Evolutionary conservation across 1,284 basidiomycete genomes (phyloP).

Genomic region (Lentinus polychrous): DNA sequence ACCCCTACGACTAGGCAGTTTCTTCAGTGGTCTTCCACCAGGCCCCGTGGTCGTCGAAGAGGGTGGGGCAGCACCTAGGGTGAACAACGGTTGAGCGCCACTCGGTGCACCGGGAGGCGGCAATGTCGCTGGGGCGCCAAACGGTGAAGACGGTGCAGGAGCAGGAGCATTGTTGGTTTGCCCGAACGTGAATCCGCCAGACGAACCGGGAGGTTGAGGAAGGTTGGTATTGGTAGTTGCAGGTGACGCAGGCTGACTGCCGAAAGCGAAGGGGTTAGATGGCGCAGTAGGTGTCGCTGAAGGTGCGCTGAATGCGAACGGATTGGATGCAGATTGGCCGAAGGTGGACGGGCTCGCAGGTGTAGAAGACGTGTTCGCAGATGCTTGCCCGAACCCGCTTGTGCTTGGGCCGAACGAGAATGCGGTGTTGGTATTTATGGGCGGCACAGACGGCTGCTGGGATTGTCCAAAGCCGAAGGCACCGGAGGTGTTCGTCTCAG

Average conservation of each 20-base stretch:
- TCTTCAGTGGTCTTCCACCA: constrained; percentile 21
- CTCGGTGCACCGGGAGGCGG: constrained; percentile 12
- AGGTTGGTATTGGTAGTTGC: constrained; percentile 22
- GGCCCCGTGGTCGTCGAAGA: constrained; percentile 11
- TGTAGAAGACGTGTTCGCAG: constrained; percentile 15
- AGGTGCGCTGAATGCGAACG: constrained; percentile 16
- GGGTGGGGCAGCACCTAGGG: constrained; percentile 26
- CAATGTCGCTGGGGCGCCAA: constrained; percentile 18
- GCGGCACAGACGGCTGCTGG: constrained; percentile 1
- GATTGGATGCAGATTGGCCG: constrained; percentile 18
- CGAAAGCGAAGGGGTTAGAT: constrained; percentile 25
- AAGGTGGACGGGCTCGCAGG: constrained; percentile 25
- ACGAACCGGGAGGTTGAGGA: constrained; percentile 21
- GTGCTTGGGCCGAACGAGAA: background rate
- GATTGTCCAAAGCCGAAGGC: constrained; percentile 20
- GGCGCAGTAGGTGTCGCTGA: constrained; percentile 17
- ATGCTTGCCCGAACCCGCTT: constrained; percentile 23
- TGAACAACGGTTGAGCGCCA: constrained; percentile 21
- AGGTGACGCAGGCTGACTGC: constrained; percentile 29
- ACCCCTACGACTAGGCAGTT: constrained; percentile 25
- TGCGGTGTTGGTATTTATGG: background rate
- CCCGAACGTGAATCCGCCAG: constrained; percentile 23
- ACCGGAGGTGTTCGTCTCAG: constrained; percentile 9
- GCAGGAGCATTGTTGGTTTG: constrained; percentile 13
- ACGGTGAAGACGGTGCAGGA: constrained; percentile 19